A percentile compares a stretch with the other conserved stretches of the same genome.
These are phyloP conservation scores for Fomitopsis betulina DNA, from an alignment of 1,284 basidiomycete genomes.

Conservation along the genomic window DNA sequence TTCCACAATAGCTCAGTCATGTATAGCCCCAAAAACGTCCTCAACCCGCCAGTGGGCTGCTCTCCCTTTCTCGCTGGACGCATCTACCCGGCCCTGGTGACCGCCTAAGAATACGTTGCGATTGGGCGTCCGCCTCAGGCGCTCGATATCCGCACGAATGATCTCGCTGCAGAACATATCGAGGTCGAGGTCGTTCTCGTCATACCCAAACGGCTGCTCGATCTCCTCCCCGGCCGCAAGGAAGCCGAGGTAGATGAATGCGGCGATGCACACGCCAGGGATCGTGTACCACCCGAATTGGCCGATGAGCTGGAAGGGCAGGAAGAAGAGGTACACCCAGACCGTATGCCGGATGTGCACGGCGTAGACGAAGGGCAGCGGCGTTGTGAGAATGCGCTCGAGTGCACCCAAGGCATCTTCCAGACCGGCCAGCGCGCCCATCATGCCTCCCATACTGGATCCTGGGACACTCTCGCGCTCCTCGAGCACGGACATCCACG, in stretches of 20 bases:
- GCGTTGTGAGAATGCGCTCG: constrained; percentile 58
- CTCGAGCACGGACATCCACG: constrained; percentile 56
- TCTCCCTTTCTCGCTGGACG: not conserved
- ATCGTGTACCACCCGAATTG: constrained; percentile 58
- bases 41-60: constrained; percentile 13
- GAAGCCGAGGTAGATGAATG: constrained; percentile 66
- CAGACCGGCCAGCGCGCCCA: constrained; percentile 42
- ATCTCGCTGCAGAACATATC: constrained; percentile 55
- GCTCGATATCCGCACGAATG: constrained; percentile 46
- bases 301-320: constrained; percentile 61
- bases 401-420: constrained; percentile 54
- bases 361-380: constrained; percentile 58
- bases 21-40: constrained; percentile 17
- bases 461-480: constrained; percentile 50
- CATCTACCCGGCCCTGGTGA: constrained; percentile 11
- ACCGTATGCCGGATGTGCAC: constrained; percentile 61
- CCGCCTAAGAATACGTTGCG: constrained; percentile 40
- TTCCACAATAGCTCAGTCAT: not conserved
- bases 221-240: constrained; percentile 64
- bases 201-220: constrained; percentile 54
- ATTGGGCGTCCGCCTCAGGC: constrained; percentile 41
- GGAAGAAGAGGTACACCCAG: constrained; percentile 65
- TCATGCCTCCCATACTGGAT: constrained; percentile 46
- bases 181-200: constrained; percentile 53
- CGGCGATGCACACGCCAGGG: constrained; percentile 52